Evolutionary conservation across 2,329 filamentous ascomycete species (phyloP), one percentile per base, ranked within the genome.

Genomic region (Pseudogymnoascus sp.): DNA sequence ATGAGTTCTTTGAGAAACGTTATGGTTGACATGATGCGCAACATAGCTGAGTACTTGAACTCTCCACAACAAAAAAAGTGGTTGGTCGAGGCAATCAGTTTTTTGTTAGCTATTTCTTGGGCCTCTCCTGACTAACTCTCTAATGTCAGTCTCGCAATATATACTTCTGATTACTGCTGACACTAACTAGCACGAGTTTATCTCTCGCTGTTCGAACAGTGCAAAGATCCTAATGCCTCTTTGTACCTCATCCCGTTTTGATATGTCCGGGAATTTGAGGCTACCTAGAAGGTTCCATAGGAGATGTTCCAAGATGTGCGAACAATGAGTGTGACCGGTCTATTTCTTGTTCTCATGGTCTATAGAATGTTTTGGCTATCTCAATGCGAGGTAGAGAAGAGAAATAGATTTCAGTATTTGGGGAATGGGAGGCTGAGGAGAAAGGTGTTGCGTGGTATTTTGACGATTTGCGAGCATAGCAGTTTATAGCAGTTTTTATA

Each of bases 31-130:
- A 62, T 64, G 43, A 64, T 64, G 35, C 38, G 59, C 43, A 37
- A 64, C 1, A 64, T 16, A 19, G 19, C 31, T 31, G 60, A 33
- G 33, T 43, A 28, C 26, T 28, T 28, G 26, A 28, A 28, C 26
- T 28, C 26, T 28, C 26, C 26, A n/a, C n/a, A n/a, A 28, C 26
- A 28, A 28, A 6, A 28, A 28, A 28, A 59, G 40, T 64, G 59
- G 60, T 64, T 60, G 41, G 46, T 41, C 10, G 63, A 64, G 19
- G 46, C 46, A 10, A 59, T 62, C 43, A 62, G 62, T 46, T 64
- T 64, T 62, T 12, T 64, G 46, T 24, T 53, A 62, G 60, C 43
- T 62, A 64, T 31, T 59, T 62, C 60, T 62, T 64, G 14, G 56
- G 31, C 46, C 59, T 59, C 40, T 22, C 63, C 33, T 43, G 11